A percentile compares a stretch with the other conserved stretches of the same genome.
Evolutionary conservation across 345 rosid species (phyloP).

Genomic region (Dipteronia sinensis): DNA sequence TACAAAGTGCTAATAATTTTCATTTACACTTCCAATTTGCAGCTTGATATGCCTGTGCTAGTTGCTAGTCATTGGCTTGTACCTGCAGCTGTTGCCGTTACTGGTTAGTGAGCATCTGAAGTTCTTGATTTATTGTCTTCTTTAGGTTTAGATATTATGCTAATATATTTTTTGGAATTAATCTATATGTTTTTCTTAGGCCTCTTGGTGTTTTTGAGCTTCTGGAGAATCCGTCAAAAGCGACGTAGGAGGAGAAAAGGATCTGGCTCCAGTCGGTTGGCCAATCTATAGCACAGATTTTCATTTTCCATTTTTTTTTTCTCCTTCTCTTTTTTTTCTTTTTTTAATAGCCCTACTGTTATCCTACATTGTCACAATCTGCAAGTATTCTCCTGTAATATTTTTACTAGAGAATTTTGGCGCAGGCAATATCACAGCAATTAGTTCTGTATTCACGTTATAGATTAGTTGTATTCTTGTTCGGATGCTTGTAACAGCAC

Average conservation of each 20-base stretch:
- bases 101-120: conserved; percentile 49
- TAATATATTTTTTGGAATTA: conserved; percentile 6
- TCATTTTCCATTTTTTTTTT: neutral
- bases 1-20: conserved; percentile 10
- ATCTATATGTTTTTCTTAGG: conserved; percentile 43
- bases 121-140: neutral
- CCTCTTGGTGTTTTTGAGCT: conserved; percentile 57
- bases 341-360: neutral
- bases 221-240: conserved; percentile 79
- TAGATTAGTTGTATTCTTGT: conserved; percentile 15
- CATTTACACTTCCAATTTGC: conserved; percentile 22
- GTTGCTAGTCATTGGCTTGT: conserved; percentile 78
- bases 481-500: conserved; percentile 28
- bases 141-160: neutral
- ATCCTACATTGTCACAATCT: neutral
- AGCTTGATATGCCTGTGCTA: conserved; percentile 77
- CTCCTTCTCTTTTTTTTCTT: too few species aligned
- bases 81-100: conserved; percentile 63
- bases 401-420: conserved; percentile 12
- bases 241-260: conserved; percentile 72
- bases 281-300: conserved; percentile 36
- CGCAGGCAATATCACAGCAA: conserved; percentile 7
- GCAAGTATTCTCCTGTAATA: conserved; percentile 14
- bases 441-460: conserved; percentile 18
- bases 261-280: conserved; percentile 56